phyloP scores from a whole-genome alignment of 2,329 filamentous ascomycete genomes.

The Gremmenia infestans region DNA sequence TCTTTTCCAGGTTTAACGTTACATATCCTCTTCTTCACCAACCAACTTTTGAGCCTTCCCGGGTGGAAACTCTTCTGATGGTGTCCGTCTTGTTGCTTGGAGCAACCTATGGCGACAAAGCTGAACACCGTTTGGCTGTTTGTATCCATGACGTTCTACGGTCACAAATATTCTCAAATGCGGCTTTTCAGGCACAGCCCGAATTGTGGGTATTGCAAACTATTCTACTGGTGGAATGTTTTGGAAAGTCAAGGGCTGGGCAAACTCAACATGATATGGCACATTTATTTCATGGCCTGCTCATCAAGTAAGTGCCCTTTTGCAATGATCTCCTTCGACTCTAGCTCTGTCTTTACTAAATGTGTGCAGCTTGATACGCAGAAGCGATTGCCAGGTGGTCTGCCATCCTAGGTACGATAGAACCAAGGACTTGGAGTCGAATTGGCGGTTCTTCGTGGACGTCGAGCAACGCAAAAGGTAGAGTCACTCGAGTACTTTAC shows the following conservation, averaged over 20 bases:
- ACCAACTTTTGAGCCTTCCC: conserved; percentile 48
- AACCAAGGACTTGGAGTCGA: conserved; percentile 37
- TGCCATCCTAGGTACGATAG: conserved; percentile 34
- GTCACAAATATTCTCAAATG: conserved; percentile 53
- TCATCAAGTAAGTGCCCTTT: conserved; percentile 39
- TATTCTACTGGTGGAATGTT: conserved; percentile 58
- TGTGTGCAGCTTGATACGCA: conserved; percentile 37
- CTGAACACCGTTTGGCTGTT: conserved; percentile 54
- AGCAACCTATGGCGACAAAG: conserved; percentile 55
- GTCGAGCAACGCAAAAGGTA: conserved; percentile 54
- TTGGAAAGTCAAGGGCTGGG: conserved; percentile 57
- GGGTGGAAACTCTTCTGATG: conserved; percentile 47
- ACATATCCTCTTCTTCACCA: conserved; percentile 56
- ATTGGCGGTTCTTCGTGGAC: conserved; percentile 50
- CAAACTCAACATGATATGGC: conserved; percentile 60
- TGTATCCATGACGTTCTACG: conserved; percentile 57
- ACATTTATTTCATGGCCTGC: conserved; percentile 52
- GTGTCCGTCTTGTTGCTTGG: conserved; percentile 53
- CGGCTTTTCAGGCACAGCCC: conserved; percentile 52
- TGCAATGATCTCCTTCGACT: conserved; percentile 1
- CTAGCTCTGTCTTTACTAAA: background rate
- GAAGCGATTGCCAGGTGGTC: conserved; percentile 46
- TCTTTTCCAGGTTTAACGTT: conserved; percentile 56
- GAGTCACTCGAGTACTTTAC: background rate
- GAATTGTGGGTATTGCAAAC: conserved; percentile 57